Base-by-base conservation (phyloP, 2,329 filamentous ascomycete genomes). In the Passalora sequoiae region DNA sequence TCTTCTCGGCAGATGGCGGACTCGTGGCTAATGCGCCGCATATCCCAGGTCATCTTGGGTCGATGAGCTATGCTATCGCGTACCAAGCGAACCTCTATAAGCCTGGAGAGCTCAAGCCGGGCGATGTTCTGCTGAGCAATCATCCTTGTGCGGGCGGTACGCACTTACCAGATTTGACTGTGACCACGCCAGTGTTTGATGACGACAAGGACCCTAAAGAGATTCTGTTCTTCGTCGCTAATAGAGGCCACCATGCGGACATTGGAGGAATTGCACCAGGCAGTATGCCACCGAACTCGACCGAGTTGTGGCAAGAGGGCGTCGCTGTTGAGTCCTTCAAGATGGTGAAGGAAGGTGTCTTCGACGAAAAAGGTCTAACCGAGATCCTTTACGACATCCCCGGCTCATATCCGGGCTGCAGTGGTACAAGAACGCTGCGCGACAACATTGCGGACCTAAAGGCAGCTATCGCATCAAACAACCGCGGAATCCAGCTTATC, bases 331-430 rank as follows among this genome's bases (percentile, higher is more conserved):
- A 47, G 17, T 50, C 41, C 2, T 48, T 50, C 40, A 50, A 50
- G 30, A 46, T 53, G 44, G 46, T 49, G 6, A 46, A 51, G 4
- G 48, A 60, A 7, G 66, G 63, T 0, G 30, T 54, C 0, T 69
- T 70, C 38, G 57, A 67, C 31, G 66, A 70, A 43, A 52, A 51
- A 2, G 50, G 50, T 0, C 52, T 67, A 4, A 58, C 50, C 10
- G 55, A 59, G 38, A 46, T 61, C 7, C 71, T 91, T 5, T 77
- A 84, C 40, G 72, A 78, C 8, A 82, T 87, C 46, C 86, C 86
- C 0, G 83, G 83, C 0, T 72, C 81, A 20, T 59, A 60, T 24
- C 60, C 57, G 4, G 60, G 60, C 4, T 65, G 62, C 41, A 56
- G 50, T 15, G 62, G 60, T 4, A 62, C 61, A 6, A 44, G 62